Evolutionary conservation across 140 eudicot genomes (phyloP).

Genomic region (Anethum foeniculum): DNA sequence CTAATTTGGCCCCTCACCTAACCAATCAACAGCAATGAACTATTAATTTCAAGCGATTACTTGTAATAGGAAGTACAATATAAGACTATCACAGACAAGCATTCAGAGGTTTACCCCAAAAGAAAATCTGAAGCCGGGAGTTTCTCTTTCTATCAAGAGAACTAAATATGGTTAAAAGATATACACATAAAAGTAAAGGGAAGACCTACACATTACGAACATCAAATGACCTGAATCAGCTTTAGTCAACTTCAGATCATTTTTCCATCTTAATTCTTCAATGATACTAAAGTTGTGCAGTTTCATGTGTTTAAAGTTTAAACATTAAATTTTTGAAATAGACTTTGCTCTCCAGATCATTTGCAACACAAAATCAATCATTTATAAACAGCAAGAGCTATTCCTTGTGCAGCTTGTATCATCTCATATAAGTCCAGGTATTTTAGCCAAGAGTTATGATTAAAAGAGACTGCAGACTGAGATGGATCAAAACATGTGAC

Average conservation of each 20-base stretch:
- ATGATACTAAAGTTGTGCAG: neutral
- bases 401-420: neutral
- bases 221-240: neutral
- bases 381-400: neutral
- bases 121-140: neutral
- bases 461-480: neutral
- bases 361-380: neutral
- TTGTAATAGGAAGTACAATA: neutral
- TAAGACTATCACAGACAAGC: neutral
- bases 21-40: neutral
- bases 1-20: slow-evolving; percentile 95
- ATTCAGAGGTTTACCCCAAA: neutral
- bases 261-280: neutral
- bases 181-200: neutral
- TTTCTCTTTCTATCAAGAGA: neutral
- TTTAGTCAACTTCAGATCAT: neutral
- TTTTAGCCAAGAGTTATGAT: neutral
- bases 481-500: neutral
- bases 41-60: neutral
- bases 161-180: neutral
- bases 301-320: neutral
- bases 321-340: neutral
- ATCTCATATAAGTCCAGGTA: neutral
- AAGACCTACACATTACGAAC: neutral
- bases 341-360: neutral